These are phyloP conservation scores for Carex littledalei DNA, from an alignment of 176 grass and related monocot genomes.

Conservation along the genomic window DNA sequence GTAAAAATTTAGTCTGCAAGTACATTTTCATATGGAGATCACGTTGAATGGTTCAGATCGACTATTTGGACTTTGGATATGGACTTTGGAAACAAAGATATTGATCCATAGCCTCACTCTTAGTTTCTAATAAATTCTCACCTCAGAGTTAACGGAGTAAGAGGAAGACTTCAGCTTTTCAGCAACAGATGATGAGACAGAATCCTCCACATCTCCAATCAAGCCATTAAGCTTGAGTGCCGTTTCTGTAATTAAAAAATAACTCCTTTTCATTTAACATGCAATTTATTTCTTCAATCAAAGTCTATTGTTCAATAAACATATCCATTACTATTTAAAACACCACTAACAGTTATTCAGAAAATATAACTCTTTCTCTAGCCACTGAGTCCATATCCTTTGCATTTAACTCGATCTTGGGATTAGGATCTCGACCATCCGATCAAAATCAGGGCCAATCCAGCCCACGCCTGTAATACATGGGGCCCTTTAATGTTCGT, in stretches of 20 bases:
- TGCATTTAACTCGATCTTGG: no score
- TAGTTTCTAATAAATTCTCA: slow-evolving; percentile 27
- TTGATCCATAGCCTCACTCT: no score
- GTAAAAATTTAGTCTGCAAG: no score
- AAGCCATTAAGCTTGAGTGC: slow-evolving; percentile 80
- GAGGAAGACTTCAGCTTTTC: slow-evolving; percentile 58
- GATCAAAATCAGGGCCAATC: no score
- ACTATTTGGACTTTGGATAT: no score
- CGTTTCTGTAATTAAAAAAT: slow-evolving; percentile 55
- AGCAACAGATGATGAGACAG: slow-evolving; percentile 55
- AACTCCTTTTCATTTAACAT: neutral
- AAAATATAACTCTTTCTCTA: neutral
- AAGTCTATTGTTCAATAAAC: neutral
- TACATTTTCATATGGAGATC: no score
- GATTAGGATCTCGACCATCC: no score
- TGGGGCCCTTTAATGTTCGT: no score
- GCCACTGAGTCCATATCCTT: no score
- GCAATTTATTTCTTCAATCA: neutral
- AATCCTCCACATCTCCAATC: slow-evolving; percentile 84
- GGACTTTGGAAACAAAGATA: no score
- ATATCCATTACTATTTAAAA: neutral
- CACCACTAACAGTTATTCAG: neutral
- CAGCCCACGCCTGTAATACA: no score
- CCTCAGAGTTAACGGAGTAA: slow-evolving; percentile 44
- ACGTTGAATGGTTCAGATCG: no score